Evolutionary conservation across 2,329 filamentous ascomycete genomes (phyloP), one percentile per base, ranked within the genome.

Genomic region (Calonectria multiphialidica): DNA sequence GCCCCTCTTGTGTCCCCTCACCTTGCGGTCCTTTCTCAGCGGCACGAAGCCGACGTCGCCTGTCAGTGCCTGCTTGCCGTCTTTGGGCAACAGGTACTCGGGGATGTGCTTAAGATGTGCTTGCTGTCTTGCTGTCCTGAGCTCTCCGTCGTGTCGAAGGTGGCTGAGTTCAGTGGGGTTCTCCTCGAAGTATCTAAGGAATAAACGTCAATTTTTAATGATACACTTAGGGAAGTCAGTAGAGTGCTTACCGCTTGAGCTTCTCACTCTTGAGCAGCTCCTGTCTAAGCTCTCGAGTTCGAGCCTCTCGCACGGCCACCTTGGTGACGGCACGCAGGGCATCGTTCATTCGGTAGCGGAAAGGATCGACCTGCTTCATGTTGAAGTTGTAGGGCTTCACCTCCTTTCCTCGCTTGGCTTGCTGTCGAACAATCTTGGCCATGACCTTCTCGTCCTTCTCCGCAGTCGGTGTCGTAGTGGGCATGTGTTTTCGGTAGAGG

Each of bases 211-310:
- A 33, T 40, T 45, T 5, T 9, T 10, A n/a, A n/a, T 16, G 57
- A 15, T 12, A 7, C 5, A 15, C 40, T 6, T 15, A 23, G 6
- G 16, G 25, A 7, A 5, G 23, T 40, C 28, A 10, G 8, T 8
- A 25, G 16, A 3, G 9, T 13, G 62, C 82, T 68, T 77, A 84
- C 81, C 95, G 90, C 84, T 97, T 96, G 67, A 99, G 87, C 84
- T 98, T 98, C 81, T 98, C 96, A 76, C 93, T 96, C 86, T 98
- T 97, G 78, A 98, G 88, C 15, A 99, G 88, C 83, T 98, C 97
- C 82, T 96, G 92, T 66, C 95, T 91, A 69, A 99, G 89, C 84
- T 99, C 96, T 72, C 94, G 91, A 12, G 95, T 94, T 62, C 97
- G 91, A 3, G 97, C 96, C 86, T 98, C 96, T 75, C 96, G 93